A percentile compares a stretch with the other conserved stretches of the same genome.
phyloP scores from a whole-genome alignment of 305 asterid species.

The Fraxinus velutina region DNA sequence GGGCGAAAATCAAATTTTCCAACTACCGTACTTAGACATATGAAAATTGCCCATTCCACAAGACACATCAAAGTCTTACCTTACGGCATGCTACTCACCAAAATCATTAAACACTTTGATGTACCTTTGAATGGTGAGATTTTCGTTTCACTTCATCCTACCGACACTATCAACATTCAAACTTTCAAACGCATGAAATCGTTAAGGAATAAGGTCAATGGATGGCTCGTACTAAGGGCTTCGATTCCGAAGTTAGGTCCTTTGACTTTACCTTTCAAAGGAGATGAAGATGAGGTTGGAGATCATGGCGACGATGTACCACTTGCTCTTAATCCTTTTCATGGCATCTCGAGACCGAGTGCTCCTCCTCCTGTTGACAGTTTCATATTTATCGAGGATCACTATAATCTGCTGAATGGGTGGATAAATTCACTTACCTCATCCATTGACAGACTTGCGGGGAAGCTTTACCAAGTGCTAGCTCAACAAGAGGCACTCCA shows the following conservation, averaged over 20 bases:
- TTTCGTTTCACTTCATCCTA: background rate
- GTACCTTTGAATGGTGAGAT: background rate
- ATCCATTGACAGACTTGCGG: no score
- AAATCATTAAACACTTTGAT: no score
- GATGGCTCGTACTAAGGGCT: background rate
- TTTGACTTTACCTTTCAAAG: background rate
- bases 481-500: background rate
- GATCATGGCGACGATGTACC: background rate
- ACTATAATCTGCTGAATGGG: no score
- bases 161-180: no score
- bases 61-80: background rate
- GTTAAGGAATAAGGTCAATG: background rate
- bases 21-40: background rate
- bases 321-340: background rate
- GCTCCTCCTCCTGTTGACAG: background rate
- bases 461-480: no score
- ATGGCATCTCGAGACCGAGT: background rate
- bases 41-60: background rate
- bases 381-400: no score
- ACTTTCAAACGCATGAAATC: background rate
- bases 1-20: background rate
- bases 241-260: background rate
- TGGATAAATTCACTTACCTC: no score
- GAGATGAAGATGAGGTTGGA: background rate
- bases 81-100: background rate